Evolutionary conservation across 305 asterid genomes (phyloP), one percentile per base, ranked within the genome.

Genomic region (Rubia tinctorum): DNA sequence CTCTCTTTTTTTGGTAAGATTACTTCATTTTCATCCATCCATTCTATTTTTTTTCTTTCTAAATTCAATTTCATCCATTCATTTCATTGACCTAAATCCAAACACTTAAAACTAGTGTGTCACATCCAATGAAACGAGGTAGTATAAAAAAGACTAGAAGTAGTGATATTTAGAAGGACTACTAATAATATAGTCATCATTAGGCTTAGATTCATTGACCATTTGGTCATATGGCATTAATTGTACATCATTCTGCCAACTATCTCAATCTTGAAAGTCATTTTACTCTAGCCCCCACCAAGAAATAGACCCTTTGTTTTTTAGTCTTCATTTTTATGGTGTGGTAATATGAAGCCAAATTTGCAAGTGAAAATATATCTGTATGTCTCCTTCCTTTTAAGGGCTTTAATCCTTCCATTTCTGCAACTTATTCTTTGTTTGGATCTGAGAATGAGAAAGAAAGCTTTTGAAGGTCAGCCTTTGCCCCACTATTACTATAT

Each of bases 341-440:
- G 6, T 47, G 2, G 4, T 44, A 44, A 44, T 44, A 12, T 44
- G 49, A 44, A 44, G 49, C 49, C 49, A 44, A 44, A 44, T 1
- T 44, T 44, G 49, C 13, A 44, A 62, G 73, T 43, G 70, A 53
- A 71, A 70, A 70, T 44, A 86, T 61, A n/a, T 68, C 66, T 18
- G 51, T 75, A 6, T 66, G 83, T 77, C 72, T 73, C 77, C 71
- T 78, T 56, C 34, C 60, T 63, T 73, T 63, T 68, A 68, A 39
- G 80, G 75, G 75, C 37, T 40, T 62, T 77, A 71, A 75, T 71
- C 73, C 77, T 79, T 83, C 80, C 72, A 70, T 71, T 76, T 77
- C 81, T 73, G 61, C 61, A 74, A 75, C 71, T 63, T 70, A 70
- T 82, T 73, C 80, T 69, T 75, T 82, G 84, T 70, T 76, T 64